phyloP scores from a whole-genome alignment of 306 rosid species.

The Sicyos edulis region DNA sequence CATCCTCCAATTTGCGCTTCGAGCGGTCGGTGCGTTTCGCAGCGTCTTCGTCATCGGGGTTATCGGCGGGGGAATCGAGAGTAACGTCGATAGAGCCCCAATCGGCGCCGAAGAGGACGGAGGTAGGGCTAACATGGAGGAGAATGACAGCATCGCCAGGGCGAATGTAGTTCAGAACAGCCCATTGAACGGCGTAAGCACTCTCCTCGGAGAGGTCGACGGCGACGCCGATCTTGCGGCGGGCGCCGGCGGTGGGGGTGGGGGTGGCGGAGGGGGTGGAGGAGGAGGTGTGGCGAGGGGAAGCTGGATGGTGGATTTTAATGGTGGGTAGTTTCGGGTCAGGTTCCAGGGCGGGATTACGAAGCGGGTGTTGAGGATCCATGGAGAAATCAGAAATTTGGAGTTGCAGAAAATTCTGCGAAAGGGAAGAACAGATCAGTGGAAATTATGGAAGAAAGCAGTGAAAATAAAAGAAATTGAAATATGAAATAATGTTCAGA shows the following conservation, averaged over 20 bases:
- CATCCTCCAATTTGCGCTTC: constrained; percentile 56
- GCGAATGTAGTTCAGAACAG: constrained; percentile 83
- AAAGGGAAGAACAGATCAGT: background rate
- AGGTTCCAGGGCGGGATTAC: constrained; percentile 25
- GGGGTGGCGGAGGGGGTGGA: constrained; percentile 45
- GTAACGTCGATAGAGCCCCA: constrained; percentile 86
- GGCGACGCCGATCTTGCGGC: constrained; percentile 89
- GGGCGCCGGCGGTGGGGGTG: constrained; percentile 92
- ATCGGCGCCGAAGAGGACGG: constrained; percentile 92
- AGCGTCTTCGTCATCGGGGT: constrained; percentile 32
- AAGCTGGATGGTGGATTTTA: constrained; percentile 75
- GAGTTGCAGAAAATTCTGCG: background rate
- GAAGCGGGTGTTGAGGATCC: constrained; percentile 36
- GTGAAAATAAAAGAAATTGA: background rate
- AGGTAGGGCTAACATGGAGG: constrained; percentile 93
- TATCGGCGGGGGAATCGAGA: constrained; percentile 37
- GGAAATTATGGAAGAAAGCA: too few relatives aligned
- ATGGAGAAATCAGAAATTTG: constrained; percentile 18
- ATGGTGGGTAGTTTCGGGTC: constrained; percentile 82
- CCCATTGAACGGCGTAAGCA: constrained; percentile 94
- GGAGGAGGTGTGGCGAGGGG: constrained; percentile 30
- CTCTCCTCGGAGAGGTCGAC: constrained; percentile 94
- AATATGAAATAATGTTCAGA: background rate
- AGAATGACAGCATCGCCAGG: constrained; percentile 96
- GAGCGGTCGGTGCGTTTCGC: constrained; percentile 27